Percentiles rank a stretch among this genome's conserved stretches.
Evolutionary conservation across 2,329 filamentous ascomycete genomes (phyloP).

Genomic region (Trichophyton schoenleinii): DNA sequence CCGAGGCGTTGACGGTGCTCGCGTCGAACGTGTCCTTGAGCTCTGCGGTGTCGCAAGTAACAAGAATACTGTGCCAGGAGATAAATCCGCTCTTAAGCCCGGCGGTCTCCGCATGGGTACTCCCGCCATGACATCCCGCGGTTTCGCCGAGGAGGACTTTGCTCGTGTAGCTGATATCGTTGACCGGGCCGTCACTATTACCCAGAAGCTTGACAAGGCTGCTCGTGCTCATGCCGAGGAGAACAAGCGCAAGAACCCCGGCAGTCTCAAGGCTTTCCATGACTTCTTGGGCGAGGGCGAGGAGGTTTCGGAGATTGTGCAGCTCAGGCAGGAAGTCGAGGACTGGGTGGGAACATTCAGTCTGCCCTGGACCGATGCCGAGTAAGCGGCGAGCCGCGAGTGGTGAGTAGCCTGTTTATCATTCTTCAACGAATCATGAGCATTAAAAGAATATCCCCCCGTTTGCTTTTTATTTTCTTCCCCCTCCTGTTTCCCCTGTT

Average conservation of each 20-base stretch:
- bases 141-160: constrained; percentile 84
- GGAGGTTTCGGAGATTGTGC: constrained; percentile 69
- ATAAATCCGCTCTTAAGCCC: constrained; percentile 84
- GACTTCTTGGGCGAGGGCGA: constrained; percentile 71
- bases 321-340: constrained; percentile 78
- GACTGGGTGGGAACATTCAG: constrained; percentile 83
- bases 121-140: constrained; percentile 93
- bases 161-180: constrained; percentile 73
- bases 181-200: constrained; percentile 68
- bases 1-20: constrained; percentile 74
- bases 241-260: constrained; percentile 80
- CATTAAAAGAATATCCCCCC: neutral
- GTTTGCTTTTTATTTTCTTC: neutral
- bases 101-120: constrained; percentile 90
- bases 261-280: constrained; percentile 98
- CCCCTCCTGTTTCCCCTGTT: neutral
- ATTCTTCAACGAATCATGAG: constrained; percentile 1
- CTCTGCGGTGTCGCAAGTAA: constrained; percentile 93
- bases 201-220: constrained; percentile 59
- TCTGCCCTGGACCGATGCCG: constrained; percentile 53
- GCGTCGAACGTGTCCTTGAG: constrained; percentile 81
- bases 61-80: constrained; percentile 97
- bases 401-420: neutral
- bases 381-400: neutral
- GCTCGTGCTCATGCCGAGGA: constrained; percentile 61